Evolutionary conservation across 257 asterid species (phyloP), one percentile per base, ranked within the genome.

Genomic region (Solanum appendiculatum): DNA sequence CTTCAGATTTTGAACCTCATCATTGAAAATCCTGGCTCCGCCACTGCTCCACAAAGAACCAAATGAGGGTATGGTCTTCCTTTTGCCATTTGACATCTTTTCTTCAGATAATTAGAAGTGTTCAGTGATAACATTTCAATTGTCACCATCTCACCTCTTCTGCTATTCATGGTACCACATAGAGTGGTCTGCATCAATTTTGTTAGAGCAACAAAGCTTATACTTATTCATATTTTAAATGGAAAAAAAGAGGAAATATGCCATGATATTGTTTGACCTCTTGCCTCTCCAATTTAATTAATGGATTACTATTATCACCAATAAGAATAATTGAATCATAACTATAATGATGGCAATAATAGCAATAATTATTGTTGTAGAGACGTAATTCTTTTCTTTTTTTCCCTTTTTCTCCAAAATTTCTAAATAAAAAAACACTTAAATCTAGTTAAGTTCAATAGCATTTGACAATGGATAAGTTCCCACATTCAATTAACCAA

Each of bases 191-290:
- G 2, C 1, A 10, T 33, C 42, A 69, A 31, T 69, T 36, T 2
- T 18, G 6, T 31, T 69, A 21, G 42, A 69, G 6, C 23, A 29
- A 68, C 9, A 15, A 68, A 29, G 4, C n/a, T 70, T 70, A 18
- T 20, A 70, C 7, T 33, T 23, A 18, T 4, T 70, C 15, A 33
- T 36, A 69, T 33, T 33, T 15, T 10, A 8, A 31, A 15, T 1
- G 1, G 0, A 16, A 31, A 69, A 68, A 29, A 3, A 2, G 2
- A 1, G 0, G 2, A 58, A 33, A 33, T 9, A 70, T 9, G 27
- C 15, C n/a, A 72, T 20, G 9, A 34, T 69, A 69, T 33, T 3
- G 0, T 69, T 31, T 69, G n/a, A 69, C 13, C 40, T 68, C 77
- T 69, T 15, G n/a, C 42, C 3, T 68, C 23, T 68, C 75, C 40